These are phyloP conservation scores for Phlyctochytrium arcticum DNA, from an alignment of 192 early-diverging fungal species.

Conservation along the genomic window DNA sequence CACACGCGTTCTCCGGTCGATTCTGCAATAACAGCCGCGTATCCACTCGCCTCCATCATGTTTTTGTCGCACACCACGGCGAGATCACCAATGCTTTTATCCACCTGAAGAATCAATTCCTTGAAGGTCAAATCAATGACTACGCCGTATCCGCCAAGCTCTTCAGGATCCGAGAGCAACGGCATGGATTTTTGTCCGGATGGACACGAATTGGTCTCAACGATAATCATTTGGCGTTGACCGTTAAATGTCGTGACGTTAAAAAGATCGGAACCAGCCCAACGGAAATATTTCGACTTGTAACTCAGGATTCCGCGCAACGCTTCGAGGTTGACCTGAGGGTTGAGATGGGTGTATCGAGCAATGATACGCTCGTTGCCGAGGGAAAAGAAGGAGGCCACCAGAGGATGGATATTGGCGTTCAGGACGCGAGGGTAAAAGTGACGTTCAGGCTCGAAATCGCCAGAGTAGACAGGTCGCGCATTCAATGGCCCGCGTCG, in stretches of 20 bases:
- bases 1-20: constrained; percentile 70
- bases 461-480: constrained; percentile 38
- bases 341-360: constrained; percentile 80
- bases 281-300: constrained; percentile 73
- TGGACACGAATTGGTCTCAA: constrained; percentile 89
- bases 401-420: constrained; percentile 82
- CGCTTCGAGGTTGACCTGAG: constrained; percentile 64
- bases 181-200: constrained; percentile 92
- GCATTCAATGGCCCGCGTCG: neutral
- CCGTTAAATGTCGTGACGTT: constrained; percentile 79
- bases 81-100: constrained; percentile 62
- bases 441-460: constrained; percentile 80
- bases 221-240: constrained; percentile 87
- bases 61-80: constrained; percentile 88
- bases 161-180: constrained; percentile 59
- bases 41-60: constrained; percentile 80
- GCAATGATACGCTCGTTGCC: constrained; percentile 88
- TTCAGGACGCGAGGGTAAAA: constrained; percentile 88
- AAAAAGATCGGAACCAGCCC: constrained; percentile 85
- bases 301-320: constrained; percentile 57
- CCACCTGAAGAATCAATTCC: constrained; percentile 61
- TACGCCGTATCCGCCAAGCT: constrained; percentile 73
- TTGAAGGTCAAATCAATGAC: constrained; percentile 78
- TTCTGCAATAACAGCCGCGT: constrained; percentile 77
- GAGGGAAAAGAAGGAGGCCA: constrained; percentile 76